Percentiles rank a stretch among this genome's conserved stretches.
These are phyloP conservation scores for Lithospermum erythrorhizon DNA, from an alignment of 257 asterid species.

Conservation along the genomic window DNA sequence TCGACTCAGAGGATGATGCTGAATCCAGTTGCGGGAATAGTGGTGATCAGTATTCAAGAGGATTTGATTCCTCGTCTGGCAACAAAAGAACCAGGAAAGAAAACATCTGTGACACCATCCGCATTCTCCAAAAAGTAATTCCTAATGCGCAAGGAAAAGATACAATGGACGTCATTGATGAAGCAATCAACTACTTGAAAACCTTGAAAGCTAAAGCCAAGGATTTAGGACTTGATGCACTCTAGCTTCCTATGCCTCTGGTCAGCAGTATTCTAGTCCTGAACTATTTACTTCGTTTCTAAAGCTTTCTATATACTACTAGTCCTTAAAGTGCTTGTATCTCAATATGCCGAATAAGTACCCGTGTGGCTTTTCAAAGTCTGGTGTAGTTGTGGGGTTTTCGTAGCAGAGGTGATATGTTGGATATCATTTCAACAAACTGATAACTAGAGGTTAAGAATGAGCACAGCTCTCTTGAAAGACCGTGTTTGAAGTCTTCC, in stretches of 20 bases:
- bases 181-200: constrained; percentile 62
- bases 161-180: constrained; percentile 50
- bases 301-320: constrained; percentile 5
- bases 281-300: constrained; percentile 4
- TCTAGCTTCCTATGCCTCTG: constrained; percentile 13
- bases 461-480: constrained; percentile 3
- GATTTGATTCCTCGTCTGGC: constrained; percentile 18
- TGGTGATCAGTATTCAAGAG: constrained; percentile 14
- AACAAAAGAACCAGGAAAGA: constrained; percentile 47
- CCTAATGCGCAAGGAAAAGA: constrained; percentile 58
- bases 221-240: constrained; percentile 46
- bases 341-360: constrained; percentile 1
- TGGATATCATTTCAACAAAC: constrained; percentile 1
- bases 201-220: constrained; percentile 57
- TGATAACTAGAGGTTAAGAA: background rate
- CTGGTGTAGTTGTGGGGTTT: constrained; percentile 1
- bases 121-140: constrained; percentile 46
- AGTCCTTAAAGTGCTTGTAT: constrained; percentile 13
- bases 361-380: constrained; percentile 11
- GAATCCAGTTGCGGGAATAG: constrained; percentile 46
- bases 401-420: constrained; percentile 7
- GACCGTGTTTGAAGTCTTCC: background rate
- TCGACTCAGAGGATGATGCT: constrained; percentile 48
- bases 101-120: constrained; percentile 40
- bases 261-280: constrained; percentile 5